A percentile compares a stretch with the other conserved stretches of the same genome.
Evolutionary conservation across 306 rosid species (phyloP).

Genomic region (Dryas alaskensis): DNA sequence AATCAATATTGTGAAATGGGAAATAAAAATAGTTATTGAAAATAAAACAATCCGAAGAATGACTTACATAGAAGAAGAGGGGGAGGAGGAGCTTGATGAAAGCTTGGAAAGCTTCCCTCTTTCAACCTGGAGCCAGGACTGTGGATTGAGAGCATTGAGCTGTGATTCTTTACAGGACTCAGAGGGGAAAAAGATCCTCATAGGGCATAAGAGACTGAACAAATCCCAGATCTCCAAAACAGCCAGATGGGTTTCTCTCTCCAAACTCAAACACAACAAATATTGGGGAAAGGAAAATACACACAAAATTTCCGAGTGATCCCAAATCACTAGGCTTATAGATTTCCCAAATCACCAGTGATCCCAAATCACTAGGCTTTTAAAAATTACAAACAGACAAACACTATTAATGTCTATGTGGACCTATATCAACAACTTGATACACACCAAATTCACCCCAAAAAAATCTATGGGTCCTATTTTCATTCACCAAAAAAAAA

Average conservation of each 20-base stretch:
- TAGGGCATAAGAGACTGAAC: slow-evolving; percentile 63
- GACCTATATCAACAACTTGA: slow-evolving; percentile 1
- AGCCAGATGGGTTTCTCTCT: slow-evolving; percentile 41
- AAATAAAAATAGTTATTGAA: not conserved
- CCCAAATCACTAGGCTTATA: slow-evolving; percentile 35
- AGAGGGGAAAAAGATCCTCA: slow-evolving; percentile 80
- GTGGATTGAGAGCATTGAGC: slow-evolving; percentile 73
- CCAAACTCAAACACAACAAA: slow-evolving; percentile 36
- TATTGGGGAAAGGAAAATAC: slow-evolving; percentile 12
- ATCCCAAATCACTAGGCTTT: slow-evolving; percentile 36
- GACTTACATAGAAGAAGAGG: slow-evolving; percentile 79
- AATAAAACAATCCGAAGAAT: not conserved
- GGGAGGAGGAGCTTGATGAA: slow-evolving; percentile 50
- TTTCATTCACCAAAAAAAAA: slow-evolving; percentile 17
- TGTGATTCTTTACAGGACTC: slow-evolving; percentile 73
- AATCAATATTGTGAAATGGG: slow-evolving; percentile 3
- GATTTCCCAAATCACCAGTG: slow-evolving; percentile 25
- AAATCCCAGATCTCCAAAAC: slow-evolving; percentile 87
- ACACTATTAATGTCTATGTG: slow-evolving; percentile 5
- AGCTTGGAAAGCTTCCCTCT: slow-evolving; percentile 77
- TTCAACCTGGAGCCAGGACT: slow-evolving; percentile 96
- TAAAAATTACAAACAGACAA: slow-evolving; percentile 7
- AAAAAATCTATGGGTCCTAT: not conserved
- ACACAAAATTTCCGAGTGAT: slow-evolving; percentile 22
- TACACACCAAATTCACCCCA: slow-evolving; percentile 3